phyloP scores from a whole-genome alignment of 192 early-diverging fungal genomes.

The Ambispora gerdemannii region DNA sequence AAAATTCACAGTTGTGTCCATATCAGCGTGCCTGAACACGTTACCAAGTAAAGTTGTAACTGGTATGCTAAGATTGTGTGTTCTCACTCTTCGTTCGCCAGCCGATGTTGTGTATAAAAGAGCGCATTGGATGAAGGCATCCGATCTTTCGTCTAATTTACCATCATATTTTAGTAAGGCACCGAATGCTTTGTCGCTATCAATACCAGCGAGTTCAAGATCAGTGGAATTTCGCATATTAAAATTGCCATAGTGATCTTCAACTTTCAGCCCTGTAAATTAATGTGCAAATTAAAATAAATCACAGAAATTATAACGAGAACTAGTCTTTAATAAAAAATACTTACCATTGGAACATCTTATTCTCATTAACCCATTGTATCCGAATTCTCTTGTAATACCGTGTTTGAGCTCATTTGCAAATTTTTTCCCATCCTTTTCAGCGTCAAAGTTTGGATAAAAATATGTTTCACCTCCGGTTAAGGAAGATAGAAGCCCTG shows the following conservation, averaged over 20 bases:
- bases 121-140: constrained; percentile 87
- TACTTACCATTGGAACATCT: constrained; percentile 79
- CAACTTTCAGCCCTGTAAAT: constrained; percentile 61
- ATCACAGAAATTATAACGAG: neutral
- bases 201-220: constrained; percentile 87
- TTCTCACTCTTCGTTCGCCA: constrained; percentile 87
- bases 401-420: constrained; percentile 69
- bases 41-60: constrained; percentile 72
- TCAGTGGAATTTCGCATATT: constrained; percentile 90
- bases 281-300: neutral
- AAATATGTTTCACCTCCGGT: constrained; percentile 86
- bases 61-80: constrained; percentile 81
- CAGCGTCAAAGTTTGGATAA: constrained; percentile 79
- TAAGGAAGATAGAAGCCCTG: constrained; percentile 68
- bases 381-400: constrained; percentile 77
- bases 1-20: constrained; percentile 89
- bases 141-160: constrained; percentile 79
- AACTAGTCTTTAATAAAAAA: neutral
- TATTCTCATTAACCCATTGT: constrained; percentile 82
- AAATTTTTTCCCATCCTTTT: constrained; percentile 69
- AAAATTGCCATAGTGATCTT: constrained; percentile 93
- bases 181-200: constrained; percentile 79
- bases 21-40: constrained; percentile 85
- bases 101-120: constrained; percentile 89
- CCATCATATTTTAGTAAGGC: constrained; percentile 83